Conservation (phyloP, 768 basidiomycete species). For the Scleroderma citrinum region DNA sequence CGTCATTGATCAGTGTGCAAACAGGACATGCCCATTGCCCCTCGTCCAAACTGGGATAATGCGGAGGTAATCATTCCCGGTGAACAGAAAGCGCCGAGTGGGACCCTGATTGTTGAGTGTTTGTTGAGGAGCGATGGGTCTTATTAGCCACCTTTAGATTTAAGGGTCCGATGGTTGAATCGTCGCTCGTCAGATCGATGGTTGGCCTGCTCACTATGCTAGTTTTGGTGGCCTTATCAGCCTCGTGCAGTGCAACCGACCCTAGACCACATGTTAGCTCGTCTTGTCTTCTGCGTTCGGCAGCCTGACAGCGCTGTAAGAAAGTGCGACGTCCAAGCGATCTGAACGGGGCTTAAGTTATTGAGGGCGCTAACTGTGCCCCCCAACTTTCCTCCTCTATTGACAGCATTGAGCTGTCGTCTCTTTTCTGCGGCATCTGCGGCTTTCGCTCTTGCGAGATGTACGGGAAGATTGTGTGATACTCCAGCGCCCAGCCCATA, state of each 20-base stretch:
- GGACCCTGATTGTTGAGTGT: background rate
- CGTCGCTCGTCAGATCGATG: constrained; percentile 51
- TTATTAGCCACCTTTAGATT: constrained; percentile 24
- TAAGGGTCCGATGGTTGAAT: constrained; percentile 25
- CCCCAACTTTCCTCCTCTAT: constrained; percentile 57
- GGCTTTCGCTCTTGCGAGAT: constrained; percentile 60
- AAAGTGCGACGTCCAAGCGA: constrained; percentile 16
- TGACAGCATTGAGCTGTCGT: constrained; percentile 35
- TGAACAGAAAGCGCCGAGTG: too few relatives aligned
- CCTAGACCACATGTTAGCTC: constrained; percentile 72
- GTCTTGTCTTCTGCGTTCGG: constrained; percentile 71
- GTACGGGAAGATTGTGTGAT: constrained; percentile 62
- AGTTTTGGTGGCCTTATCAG: constrained; percentile 61
- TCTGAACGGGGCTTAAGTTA: constrained; percentile 53
- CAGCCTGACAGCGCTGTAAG: constrained; percentile 54
- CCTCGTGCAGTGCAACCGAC: constrained; percentile 49
- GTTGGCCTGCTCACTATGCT: constrained; percentile 51
- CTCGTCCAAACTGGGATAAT: background rate
- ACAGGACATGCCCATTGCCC: constrained; percentile 45
- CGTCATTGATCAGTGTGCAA: constrained; percentile 66
- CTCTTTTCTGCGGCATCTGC: constrained; percentile 80
- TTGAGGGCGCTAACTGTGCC: constrained; percentile 37
- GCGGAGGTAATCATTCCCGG: background rate
- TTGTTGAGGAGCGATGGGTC: background rate
- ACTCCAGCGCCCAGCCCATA: constrained; percentile 58